Base-by-base conservation (phyloP, 140 eudicot species). In the Cichorium intybus region DNA sequence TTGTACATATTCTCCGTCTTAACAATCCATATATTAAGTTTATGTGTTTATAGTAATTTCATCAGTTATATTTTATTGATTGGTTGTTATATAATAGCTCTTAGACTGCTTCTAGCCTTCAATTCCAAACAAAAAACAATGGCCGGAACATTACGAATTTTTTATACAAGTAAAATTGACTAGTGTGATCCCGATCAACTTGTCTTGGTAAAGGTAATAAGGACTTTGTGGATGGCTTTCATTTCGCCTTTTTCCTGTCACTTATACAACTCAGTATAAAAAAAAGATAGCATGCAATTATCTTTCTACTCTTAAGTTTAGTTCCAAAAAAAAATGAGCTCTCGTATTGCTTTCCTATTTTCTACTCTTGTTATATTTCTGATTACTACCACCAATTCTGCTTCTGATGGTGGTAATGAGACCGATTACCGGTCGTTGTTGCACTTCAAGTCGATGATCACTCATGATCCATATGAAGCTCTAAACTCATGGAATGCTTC, bases 401-500 rank as follows among this genome's bases (percentile, higher is more conserved):
- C 34, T 4, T 39, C 53, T 7, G 4, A 15, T 22, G 53, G 26
- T 1, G 39, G 35, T 46, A 70, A 60, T 34, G 69, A 49, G 53
- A 49, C 75, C 2, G 80, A 75, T 68, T 47, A 29, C 3, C 7
- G n/a, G 12, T 72, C 81, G 0, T 46, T 75, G 60, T 37, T 67
- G 52, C 6, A 10, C 1, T 60, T 75, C 41, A 75, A 75, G 69
- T 47, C 45, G 8, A 49, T 10, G 26, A 62, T 68, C 51, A 15
- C 58, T 3, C 24, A 60, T 7, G 70, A 68, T 39, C 75, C 66
- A 21, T 3, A 24, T 39, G 39, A 34, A 9, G 51, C 16, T 20
- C 7, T 57, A 24, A 60, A 21, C 24, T 66, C 79, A 23, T 75
- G 79, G 79, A 75, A 75, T 37, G 24, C 17, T 49, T 75, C 80